Evolutionary conservation across 2,329 filamentous ascomycete genomes (phyloP), one percentile per base, ranked within the genome.

Genomic region (Colletotrichum sublineola): DNA sequence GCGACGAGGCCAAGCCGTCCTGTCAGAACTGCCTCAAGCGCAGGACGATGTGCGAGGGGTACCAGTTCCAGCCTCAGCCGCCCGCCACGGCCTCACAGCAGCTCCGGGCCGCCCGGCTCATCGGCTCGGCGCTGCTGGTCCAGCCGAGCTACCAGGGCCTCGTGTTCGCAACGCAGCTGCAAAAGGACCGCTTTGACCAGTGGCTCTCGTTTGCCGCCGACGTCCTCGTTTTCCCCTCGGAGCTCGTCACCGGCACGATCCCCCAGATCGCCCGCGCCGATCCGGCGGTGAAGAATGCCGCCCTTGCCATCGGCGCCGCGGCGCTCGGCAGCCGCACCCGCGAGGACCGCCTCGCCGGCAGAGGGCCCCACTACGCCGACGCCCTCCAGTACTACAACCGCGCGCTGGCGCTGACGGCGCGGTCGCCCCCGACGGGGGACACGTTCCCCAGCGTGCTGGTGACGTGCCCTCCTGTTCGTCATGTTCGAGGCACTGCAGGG

Each of bases 401-500:
- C 33, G 60, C 70, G 7, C 29, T 73, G 42, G 40, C 52, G n/a
- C 67, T 71, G 40, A 61, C 55, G 2, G 56, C 50, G 20, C 40
- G 33, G 18, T 52, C 67, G 2, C 24, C 67, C 5, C 46, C 67
- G 2, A 71, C 61, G 29, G 62, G 56, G 15, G 70, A 67, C 1
- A 38, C 70, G 1, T 33, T 71, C 2, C 42, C 40, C 15, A 18
- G 40, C 20, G 56, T 70, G 2, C 56, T 84, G 65, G 67, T 84
- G n/a, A 81, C 82, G 1, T 84, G 82, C 0, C 0, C 76, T 84
- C 3, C 74, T 84, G 0, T 84, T 84, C 64, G 80, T 84, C 48
- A 83, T 81, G 75, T 84, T 84, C 63, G 82, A 84, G 57, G 75
- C 82, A 2, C 80, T 82, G 73, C 76, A 82, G 4, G 82, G 82